Evolutionary conservation across 306 rosid genomes (phyloP).

Genomic region (Trifolium subterraneum): DNA sequence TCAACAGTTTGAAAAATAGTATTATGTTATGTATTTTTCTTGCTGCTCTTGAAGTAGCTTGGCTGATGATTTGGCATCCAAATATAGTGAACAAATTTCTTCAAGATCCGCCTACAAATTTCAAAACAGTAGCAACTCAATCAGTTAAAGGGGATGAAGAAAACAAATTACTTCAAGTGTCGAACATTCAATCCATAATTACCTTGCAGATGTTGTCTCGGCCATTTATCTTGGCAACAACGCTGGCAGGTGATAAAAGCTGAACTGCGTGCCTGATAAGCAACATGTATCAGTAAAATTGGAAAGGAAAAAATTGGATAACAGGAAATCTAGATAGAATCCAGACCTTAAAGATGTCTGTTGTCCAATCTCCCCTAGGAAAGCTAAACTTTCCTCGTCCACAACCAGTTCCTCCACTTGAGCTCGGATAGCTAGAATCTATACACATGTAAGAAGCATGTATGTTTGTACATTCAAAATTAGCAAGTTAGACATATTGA

Average conservation of each 20-base stretch:
- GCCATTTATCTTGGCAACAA: slow-evolving; percentile 92
- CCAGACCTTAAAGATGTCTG: slow-evolving; percentile 78
- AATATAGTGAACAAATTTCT: slow-evolving; percentile 73
- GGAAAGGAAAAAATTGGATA: slow-evolving; percentile 22
- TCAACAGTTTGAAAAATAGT: slow-evolving; percentile 16
- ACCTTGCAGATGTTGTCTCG: slow-evolving; percentile 94
- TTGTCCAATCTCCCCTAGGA: slow-evolving; percentile 90
- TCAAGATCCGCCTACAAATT: slow-evolving; percentile 75
- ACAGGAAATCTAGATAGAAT: slow-evolving; percentile 39
- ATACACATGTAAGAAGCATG: slow-evolving; percentile 37
- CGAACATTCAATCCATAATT: slow-evolving; percentile 27
- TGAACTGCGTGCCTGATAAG: slow-evolving; percentile 86
- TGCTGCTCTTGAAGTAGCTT: slow-evolving; percentile 91
- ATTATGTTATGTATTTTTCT: slow-evolving; percentile 77
- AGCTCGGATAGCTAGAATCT: slow-evolving; percentile 92
- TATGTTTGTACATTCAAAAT: slow-evolving; percentile 32
- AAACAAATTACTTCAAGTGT: slow-evolving; percentile 11
- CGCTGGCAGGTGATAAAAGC: slow-evolving; percentile 84
- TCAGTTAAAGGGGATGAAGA: neutral
- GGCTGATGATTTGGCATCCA: slow-evolving; percentile 90
- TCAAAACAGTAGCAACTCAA: slow-evolving; percentile 15
- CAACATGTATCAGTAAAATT: slow-evolving; percentile 32
- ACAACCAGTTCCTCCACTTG: slow-evolving; percentile 86
- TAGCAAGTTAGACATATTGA: neutral
- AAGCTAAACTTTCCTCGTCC: slow-evolving; percentile 92